Evolutionary conservation across 345 rosid species (phyloP).

Genomic region (Eucalyptus microcorys): DNA sequence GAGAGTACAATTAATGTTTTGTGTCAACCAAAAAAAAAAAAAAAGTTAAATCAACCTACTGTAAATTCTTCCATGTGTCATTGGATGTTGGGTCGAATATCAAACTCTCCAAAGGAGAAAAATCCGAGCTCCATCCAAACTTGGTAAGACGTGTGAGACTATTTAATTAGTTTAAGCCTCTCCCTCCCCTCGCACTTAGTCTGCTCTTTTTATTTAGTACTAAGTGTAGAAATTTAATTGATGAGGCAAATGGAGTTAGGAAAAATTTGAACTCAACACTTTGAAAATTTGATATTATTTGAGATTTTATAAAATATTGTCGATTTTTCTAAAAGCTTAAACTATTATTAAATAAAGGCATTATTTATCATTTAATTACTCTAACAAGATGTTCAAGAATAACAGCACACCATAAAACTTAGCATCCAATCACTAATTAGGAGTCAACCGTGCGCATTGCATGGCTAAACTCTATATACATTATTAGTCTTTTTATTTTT

Average conservation of each 20-base stretch:
- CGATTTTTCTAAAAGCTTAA: too few relatives aligned
- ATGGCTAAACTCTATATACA: not conserved
- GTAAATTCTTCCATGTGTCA: not conserved
- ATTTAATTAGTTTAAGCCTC: too few relatives aligned
- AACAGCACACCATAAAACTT: too few relatives aligned
- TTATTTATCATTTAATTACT: too few relatives aligned
- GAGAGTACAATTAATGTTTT: not conserved
- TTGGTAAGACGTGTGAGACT: not conserved
- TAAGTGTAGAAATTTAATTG: too few relatives aligned
- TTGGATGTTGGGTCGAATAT: not conserved
- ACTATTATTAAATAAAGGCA: accelerated
- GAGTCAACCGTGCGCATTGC: not conserved
- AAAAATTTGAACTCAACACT: too few relatives aligned
- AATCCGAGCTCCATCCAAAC: not conserved
- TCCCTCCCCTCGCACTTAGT: too few relatives aligned
- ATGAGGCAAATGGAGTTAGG: accelerated
- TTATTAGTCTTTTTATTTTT: accelerated
- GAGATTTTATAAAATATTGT: accelerated
- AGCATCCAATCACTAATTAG: not conserved
- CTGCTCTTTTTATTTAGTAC: too few relatives aligned
- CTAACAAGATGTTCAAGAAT: not conserved
- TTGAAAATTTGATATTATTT: too few relatives aligned
- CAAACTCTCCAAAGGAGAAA: not conserved
- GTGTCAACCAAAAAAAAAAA: not conserved
- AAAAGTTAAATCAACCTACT: not conserved